Evolutionary conservation across 2,329 filamentous ascomycete species (phyloP).

Genomic region (Phialophora macrospora): DNA sequence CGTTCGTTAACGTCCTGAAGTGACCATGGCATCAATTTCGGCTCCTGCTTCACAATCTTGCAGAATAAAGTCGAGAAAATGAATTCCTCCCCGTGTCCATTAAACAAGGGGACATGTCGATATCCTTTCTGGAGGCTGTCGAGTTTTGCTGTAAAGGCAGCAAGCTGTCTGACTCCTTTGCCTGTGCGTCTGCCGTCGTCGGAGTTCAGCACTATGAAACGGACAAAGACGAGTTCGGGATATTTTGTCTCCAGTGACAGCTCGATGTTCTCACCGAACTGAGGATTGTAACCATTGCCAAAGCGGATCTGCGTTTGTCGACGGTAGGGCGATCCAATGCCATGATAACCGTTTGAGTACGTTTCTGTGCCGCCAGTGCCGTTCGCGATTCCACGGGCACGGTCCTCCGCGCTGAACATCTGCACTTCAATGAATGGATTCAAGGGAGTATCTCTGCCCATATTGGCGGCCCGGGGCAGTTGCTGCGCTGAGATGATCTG

Average conservation of each 20-base stretch:
- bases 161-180: slow-evolving; percentile 69
- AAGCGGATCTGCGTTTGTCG: slow-evolving; percentile 78
- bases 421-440: slow-evolving; percentile 96
- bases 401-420: slow-evolving; percentile 91
- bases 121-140: slow-evolving; percentile 88
- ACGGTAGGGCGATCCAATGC: slow-evolving; percentile 73
- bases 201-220: slow-evolving; percentile 89
- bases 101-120: slow-evolving; percentile 86
- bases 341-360: slow-evolving; percentile 66
- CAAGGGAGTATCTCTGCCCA: slow-evolving; percentile 74
- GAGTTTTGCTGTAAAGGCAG: slow-evolving; percentile 91
- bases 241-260: slow-evolving; percentile 91
- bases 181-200: slow-evolving; percentile 73
- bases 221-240: slow-evolving; percentile 89
- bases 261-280: slow-evolving; percentile 78
- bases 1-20: slow-evolving; percentile 33
- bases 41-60: slow-evolving; percentile 69
- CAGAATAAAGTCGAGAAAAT: slow-evolving; percentile 95
- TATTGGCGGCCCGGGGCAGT: slow-evolving; percentile 77
- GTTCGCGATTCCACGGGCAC: slow-evolving; percentile 72
- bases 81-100: slow-evolving; percentile 87
- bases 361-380: slow-evolving; percentile 70
- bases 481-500: slow-evolving; percentile 94
- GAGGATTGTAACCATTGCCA: slow-evolving; percentile 92
- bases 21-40: slow-evolving; percentile 47